These are phyloP conservation scores for Pseudogymnoascus sp. DNA, from an alignment of 2,329 filamentous ascomycete genomes.

Conservation along the genomic window DNA sequence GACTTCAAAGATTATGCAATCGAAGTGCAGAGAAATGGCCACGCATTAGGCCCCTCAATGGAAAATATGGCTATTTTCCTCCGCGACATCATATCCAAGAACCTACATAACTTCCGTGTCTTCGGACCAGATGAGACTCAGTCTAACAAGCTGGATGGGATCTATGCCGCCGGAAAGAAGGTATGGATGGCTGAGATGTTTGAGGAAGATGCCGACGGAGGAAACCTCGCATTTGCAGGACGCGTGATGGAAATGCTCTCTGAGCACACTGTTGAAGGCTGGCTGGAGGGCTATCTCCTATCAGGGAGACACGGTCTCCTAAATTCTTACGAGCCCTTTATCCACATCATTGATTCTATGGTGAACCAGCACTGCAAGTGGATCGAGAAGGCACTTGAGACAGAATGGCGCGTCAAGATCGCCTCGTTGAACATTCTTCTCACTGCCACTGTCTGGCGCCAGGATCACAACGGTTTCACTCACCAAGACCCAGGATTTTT, in stretches of 20 bases:
- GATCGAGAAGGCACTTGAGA: slow-evolving; percentile 74
- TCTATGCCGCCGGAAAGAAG: slow-evolving; percentile 70
- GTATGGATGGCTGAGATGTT: slow-evolving; percentile 76
- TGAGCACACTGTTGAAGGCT: slow-evolving; percentile 72
- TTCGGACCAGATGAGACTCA: slow-evolving; percentile 77
- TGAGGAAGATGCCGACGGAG: slow-evolving; percentile 66
- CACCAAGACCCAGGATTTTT: slow-evolving; percentile 77
- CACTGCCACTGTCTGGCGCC: slow-evolving; percentile 72
- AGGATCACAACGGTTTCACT: slow-evolving; percentile 79
- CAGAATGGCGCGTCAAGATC: slow-evolving; percentile 67
- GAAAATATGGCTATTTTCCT: slow-evolving; percentile 60
- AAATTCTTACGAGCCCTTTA: slow-evolving; percentile 78
- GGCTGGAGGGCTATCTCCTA: slow-evolving; percentile 72
- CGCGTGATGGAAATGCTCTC: slow-evolving; percentile 81
- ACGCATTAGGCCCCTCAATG: slow-evolving; percentile 57
- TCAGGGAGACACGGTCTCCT: slow-evolving; percentile 69
- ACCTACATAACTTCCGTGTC: slow-evolving; percentile 62
- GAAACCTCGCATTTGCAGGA: slow-evolving; percentile 61
- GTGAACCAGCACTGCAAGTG: slow-evolving; percentile 83
- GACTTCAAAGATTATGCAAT: slow-evolving; percentile 64
- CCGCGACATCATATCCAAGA: slow-evolving; percentile 58
- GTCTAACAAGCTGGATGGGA: slow-evolving; percentile 66
- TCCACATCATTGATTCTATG: slow-evolving; percentile 79
- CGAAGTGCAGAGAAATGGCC: slow-evolving; percentile 53
- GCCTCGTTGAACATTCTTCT: slow-evolving; percentile 73